phyloP scores from a whole-genome alignment of 2,329 filamentous ascomycete genomes.

The Cladosporium phlei region DNA sequence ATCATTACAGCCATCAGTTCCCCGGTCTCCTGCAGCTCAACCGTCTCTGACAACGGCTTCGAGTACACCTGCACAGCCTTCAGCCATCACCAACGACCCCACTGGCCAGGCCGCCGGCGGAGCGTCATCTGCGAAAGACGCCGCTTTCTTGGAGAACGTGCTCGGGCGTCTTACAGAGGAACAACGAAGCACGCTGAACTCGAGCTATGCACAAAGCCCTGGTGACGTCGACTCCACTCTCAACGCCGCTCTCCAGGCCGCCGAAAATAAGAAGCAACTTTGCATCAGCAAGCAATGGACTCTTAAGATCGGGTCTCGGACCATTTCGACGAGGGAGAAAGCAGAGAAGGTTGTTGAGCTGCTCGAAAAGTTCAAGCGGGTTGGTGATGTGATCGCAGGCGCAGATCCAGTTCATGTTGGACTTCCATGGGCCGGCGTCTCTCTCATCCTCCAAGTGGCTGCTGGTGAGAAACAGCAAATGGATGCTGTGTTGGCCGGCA shows the following conservation, averaged over 20 bases:
- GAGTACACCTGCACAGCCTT: too few species aligned
- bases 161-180: too few species aligned
- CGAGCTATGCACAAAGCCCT: too few species aligned
- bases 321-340: neutral
- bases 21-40: too few species aligned
- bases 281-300: neutral
- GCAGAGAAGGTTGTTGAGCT: neutral
- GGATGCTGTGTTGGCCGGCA: neutral
- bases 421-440: neutral
- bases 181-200: too few species aligned
- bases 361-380: neutral
- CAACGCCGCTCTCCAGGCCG: neutral
- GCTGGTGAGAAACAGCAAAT: neutral
- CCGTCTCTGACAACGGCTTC: too few species aligned
- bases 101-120: too few species aligned
- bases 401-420: neutral
- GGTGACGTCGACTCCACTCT: neutral
- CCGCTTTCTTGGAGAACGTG: too few species aligned
- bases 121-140: too few species aligned
- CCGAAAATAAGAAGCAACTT: neutral
- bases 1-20: too few species aligned
- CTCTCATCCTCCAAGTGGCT: neutral
- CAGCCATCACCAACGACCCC: too few species aligned
- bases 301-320: neutral
- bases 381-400: neutral